A percentile compares a stretch with the other conserved stretches of the same genome.
Conservation (phyloP, 495 filamentous ascomycete species). For the Barbatosphaeria neglecta region DNA sequence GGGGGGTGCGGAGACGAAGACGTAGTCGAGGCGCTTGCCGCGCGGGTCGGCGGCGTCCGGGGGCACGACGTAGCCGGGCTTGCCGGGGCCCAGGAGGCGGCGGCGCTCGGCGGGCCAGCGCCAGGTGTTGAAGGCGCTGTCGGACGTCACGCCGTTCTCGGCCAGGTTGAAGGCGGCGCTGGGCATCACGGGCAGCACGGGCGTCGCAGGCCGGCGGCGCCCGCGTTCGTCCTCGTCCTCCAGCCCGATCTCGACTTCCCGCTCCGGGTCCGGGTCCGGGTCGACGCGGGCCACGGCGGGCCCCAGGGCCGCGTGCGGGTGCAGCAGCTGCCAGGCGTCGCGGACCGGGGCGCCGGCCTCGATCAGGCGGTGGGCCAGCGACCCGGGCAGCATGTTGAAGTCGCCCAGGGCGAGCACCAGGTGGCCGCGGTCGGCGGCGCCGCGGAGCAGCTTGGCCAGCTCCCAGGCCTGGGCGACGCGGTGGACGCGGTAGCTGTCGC, state of each 20-base stretch:
- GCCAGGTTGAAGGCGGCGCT: constrained; percentile 63
- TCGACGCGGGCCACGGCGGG: too few relatives aligned
- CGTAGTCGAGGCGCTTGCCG: constrained; percentile 89
- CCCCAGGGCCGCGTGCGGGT: constrained; percentile 70
- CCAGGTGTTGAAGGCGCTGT: constrained; percentile 84
- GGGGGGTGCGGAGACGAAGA: constrained; percentile 44
- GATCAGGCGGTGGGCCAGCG: constrained; percentile 77
- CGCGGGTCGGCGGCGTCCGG: constrained; percentile 51
- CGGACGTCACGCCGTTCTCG: constrained; percentile 79
- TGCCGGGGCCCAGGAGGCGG: constrained; percentile 36
- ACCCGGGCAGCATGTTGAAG: constrained; percentile 88
- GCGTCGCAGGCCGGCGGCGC: too few relatives aligned
- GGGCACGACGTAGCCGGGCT: constrained; percentile 36
- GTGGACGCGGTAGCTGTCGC: constrained; percentile 83
- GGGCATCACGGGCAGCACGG: constrained; percentile 43
- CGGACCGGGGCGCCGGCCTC: constrained; percentile 64
- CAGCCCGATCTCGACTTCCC: too few relatives aligned
- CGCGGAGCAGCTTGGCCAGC: constrained; percentile 80
- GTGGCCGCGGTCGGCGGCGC: constrained; percentile 73
- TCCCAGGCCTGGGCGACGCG: constrained; percentile 95
- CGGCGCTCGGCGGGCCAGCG: constrained; percentile 58
- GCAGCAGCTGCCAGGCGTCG: constrained; percentile 70
- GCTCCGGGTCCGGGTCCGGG: too few relatives aligned
- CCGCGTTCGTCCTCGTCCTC: too few relatives aligned
- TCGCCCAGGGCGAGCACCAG: constrained; percentile 79